Evolutionary conservation across 495 filamentous ascomycete genomes (phyloP).

Genomic region (Penicillium cinerascens): DNA sequence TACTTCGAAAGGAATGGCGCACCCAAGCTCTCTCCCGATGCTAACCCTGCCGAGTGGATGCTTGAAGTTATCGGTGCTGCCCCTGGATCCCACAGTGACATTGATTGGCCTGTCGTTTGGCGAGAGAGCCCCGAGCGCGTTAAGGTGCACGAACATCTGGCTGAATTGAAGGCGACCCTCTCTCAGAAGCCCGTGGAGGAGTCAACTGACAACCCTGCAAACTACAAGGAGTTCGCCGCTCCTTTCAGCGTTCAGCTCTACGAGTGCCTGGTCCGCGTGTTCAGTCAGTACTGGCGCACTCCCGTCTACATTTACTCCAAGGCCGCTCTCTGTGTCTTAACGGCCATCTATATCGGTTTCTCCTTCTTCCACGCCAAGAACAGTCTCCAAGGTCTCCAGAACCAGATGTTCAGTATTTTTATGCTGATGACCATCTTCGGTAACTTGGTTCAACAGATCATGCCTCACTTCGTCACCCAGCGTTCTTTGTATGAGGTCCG

Average conservation of each 20-base stretch:
- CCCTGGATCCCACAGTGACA: slow-evolving; percentile 69
- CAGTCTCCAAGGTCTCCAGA: slow-evolving; percentile 77
- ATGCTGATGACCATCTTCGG: slow-evolving; percentile 81
- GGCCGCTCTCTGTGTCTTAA: slow-evolving; percentile 48
- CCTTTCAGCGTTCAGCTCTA: slow-evolving; percentile 51
- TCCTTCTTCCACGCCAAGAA: slow-evolving; percentile 78
- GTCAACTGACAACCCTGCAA: slow-evolving; percentile 24
- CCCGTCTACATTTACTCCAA: slow-evolving; percentile 58
- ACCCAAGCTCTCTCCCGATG: slow-evolving; percentile 61
- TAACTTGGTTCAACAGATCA: slow-evolving; percentile 74
- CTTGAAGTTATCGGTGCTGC: slow-evolving; percentile 89
- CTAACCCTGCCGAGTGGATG: slow-evolving; percentile 97
- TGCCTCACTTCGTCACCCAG: slow-evolving; percentile 67
- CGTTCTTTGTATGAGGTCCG: slow-evolving; percentile 69
- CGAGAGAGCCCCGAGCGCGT: slow-evolving; percentile 68
- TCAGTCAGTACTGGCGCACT: slow-evolving; percentile 59
- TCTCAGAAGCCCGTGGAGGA: slow-evolving; percentile 41
- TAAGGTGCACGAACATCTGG: slow-evolving; percentile 65
- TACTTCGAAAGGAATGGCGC: slow-evolving; percentile 86
- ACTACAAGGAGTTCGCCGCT: slow-evolving; percentile 51
- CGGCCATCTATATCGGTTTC: slow-evolving; percentile 81
- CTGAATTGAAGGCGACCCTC: slow-evolving; percentile 59
- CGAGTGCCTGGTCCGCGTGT: slow-evolving; percentile 50
- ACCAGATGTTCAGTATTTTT: slow-evolving; percentile 90
- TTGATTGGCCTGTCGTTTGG: slow-evolving; percentile 85